Conservation (phyloP, 176 grass and related monocot genomes). For the Elaeis guineensis region DNA sequence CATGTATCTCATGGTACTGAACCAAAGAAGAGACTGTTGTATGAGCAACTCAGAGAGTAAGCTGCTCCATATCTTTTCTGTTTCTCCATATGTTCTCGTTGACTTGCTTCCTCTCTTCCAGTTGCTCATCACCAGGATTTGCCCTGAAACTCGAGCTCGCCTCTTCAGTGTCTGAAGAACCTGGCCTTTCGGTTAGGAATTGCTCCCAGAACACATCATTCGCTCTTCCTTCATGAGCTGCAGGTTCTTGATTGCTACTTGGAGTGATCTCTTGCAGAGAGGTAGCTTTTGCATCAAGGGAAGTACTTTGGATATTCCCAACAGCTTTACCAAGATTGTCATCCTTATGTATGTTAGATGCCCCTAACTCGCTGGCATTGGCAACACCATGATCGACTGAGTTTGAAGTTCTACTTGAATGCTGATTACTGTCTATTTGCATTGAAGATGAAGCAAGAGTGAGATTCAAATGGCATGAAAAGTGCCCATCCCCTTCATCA, state of each 20-base stretch:
- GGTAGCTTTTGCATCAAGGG: conserved; percentile 8
- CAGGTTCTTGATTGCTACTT: conserved; percentile 27
- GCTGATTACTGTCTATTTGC: conserved; percentile 16
- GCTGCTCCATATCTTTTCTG: conserved; percentile 32
- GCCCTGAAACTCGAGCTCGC: conserved; percentile 40
- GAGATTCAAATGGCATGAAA: conserved; percentile 67
- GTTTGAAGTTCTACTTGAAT: conserved; percentile 1
- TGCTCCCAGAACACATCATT: conserved; percentile 99
- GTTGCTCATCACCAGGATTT: conserved; percentile 29
- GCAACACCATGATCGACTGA: conserved; percentile 13
- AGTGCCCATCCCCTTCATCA: conserved; percentile 25
- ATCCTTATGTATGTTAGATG: conserved; percentile 17
- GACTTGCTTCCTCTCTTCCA: conserved; percentile 12
- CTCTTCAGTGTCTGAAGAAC: conserved; percentile 50
- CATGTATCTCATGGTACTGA: too few relatives aligned
- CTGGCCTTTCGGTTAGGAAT: conserved; percentile 80
- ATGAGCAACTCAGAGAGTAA: conserved; percentile 35
- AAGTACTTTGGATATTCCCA: conserved; percentile 16
- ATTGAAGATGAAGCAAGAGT: conserved; percentile 58
- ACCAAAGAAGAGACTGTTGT: too few relatives aligned
- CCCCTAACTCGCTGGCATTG: neutral
- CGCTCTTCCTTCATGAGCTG: conserved; percentile 30
- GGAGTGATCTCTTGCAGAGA: neutral
- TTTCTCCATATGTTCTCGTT: conserved; percentile 11
- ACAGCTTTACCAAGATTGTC: conserved; percentile 10